These are phyloP conservation scores for Pelargonium citronellum DNA, from an alignment of 441 rosid species.

Conservation along the genomic window DNA sequence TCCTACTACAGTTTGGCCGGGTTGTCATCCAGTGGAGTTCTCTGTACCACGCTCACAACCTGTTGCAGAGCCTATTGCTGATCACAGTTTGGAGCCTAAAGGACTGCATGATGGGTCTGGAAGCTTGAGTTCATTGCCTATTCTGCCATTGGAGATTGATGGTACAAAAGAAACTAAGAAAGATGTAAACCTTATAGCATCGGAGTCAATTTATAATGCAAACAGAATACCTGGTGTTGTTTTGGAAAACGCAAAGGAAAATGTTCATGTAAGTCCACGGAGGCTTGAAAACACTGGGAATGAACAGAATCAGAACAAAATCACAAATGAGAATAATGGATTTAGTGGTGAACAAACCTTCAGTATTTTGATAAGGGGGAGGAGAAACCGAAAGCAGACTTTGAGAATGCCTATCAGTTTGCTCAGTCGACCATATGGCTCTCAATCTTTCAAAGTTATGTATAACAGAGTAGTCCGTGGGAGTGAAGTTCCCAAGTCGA, in stretches of 20 bases:
- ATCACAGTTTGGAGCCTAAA: slow-evolving; percentile 41
- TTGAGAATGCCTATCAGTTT: slow-evolving; percentile 90
- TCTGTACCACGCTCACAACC: slow-evolving; percentile 46
- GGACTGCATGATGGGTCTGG: slow-evolving; percentile 28
- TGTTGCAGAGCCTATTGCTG: slow-evolving; percentile 57
- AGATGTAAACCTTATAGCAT: slow-evolving; percentile 35
- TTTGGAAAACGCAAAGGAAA: slow-evolving; percentile 33
- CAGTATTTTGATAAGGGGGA: slow-evolving; percentile 86
- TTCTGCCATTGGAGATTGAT: slow-evolving; percentile 53
- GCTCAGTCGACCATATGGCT: slow-evolving; percentile 82
- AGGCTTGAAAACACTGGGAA: slow-evolving; percentile 27
- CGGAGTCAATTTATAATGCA: slow-evolving; percentile 28
- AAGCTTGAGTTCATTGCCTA: slow-evolving; percentile 34
- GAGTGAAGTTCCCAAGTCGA: slow-evolving; percentile 60
- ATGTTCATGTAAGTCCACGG: slow-evolving; percentile 31
- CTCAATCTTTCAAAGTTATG: slow-evolving; percentile 74
- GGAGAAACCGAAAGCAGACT: slow-evolving; percentile 83
- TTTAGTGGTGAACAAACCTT: slow-evolving; percentile 56
- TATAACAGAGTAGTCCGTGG: slow-evolving; percentile 80
- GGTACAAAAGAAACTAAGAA: slow-evolving; percentile 35
- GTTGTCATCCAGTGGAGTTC: slow-evolving; percentile 64
- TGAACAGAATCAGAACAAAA: slow-evolving; percentile 29
- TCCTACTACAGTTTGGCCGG: slow-evolving; percentile 70
- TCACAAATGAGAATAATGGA: slow-evolving; percentile 27
- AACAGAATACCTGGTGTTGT: slow-evolving; percentile 30